Evolutionary conservation across 2,329 filamentous ascomycete species (phyloP).

Genomic region (Xylariaceae sp.): DNA sequence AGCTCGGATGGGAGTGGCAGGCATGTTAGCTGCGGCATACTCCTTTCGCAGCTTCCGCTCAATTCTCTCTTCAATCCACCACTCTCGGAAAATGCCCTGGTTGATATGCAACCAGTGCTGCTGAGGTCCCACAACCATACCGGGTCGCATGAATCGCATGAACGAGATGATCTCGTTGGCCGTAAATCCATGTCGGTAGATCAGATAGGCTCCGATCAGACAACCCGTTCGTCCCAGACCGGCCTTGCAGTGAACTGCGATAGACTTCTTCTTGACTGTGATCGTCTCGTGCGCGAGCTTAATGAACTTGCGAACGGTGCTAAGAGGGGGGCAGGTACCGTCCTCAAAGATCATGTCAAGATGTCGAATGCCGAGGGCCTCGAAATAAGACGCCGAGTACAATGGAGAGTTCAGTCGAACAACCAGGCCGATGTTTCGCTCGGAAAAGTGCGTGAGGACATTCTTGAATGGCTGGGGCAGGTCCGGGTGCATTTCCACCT

Average conservation of each 20-base stretch:
- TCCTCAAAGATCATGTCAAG: constrained; percentile 99
- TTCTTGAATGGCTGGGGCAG: constrained; percentile 92
- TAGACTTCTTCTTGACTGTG: constrained; percentile 80
- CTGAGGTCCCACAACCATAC: constrained; percentile 97
- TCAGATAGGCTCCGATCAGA: constrained; percentile 93
- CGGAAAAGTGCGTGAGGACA: constrained; percentile 81
- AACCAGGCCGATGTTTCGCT: constrained; percentile 84
- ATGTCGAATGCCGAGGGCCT: constrained; percentile 88
- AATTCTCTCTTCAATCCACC: constrained; percentile 89
- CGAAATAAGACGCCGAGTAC: constrained; percentile 96
- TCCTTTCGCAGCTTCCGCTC: constrained; percentile 62
- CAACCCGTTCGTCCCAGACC: constrained; percentile 93
- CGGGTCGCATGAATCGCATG: constrained; percentile 98
- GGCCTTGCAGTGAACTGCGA: constrained; percentile 98
- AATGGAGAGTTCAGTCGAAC: constrained; percentile 93
- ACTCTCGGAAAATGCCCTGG: constrained; percentile 94
- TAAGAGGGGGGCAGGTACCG: constrained; percentile 85
- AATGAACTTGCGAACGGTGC: constrained; percentile 90
- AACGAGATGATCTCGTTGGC: constrained; percentile 96
- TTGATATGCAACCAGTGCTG: constrained; percentile 99
- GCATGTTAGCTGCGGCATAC: constrained; percentile 47
- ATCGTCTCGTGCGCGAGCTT: constrained; percentile 93
- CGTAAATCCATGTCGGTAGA: constrained; percentile 95
- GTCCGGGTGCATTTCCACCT: constrained; percentile 62
- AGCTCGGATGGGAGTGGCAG: constrained; percentile 57